These are phyloP conservation scores for Prototheca stagnorum DNA, from an alignment of 163 green algal genomes.

Conservation along the genomic window DNA sequence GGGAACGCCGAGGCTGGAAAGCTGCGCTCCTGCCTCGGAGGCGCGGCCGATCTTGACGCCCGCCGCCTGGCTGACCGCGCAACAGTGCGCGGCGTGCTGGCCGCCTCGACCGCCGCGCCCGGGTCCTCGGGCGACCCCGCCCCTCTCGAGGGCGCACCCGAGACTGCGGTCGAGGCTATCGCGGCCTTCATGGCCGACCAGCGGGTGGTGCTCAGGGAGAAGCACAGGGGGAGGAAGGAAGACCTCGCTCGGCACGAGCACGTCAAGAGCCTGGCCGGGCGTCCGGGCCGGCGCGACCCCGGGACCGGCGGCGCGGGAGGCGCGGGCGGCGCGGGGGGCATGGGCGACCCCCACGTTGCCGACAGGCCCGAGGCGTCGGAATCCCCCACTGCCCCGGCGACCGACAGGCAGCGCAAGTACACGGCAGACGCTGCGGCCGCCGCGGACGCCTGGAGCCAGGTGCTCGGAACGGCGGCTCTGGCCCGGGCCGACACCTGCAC, in stretches of 20 bases:
- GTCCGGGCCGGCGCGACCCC: no score
- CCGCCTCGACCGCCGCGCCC: neutral
- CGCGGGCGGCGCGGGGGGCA: no score
- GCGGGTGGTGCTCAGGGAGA: neutral
- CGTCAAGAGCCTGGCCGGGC: neutral
- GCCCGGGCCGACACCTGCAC: neutral
- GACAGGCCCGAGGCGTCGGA: no score
- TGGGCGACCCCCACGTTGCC: no score
- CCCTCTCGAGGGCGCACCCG: constrained; percentile 28
- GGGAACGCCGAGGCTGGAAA: constrained; percentile 11
- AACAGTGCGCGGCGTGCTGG: constrained; percentile 8
- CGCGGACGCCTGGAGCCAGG: neutral
- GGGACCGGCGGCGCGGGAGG: no score
- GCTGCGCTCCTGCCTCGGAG: constrained; percentile 6
- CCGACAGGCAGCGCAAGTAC: constrained; percentile 42
- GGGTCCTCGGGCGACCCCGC: neutral
- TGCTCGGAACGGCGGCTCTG: constrained; percentile 1
- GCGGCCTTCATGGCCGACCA: constrained; percentile 19
- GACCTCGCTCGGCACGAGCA: neutral
- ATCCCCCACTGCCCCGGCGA: no score
- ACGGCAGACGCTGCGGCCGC: constrained; percentile 7
- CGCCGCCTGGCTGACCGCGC: constrained; percentile 6
- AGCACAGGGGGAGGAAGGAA: neutral
- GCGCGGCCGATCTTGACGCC: constrained; percentile 1
- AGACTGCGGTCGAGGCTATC: constrained; percentile 22